Evolutionary conservation across 2,329 filamentous ascomycete genomes (phyloP), one percentile per base, ranked within the genome.

Genomic region (Hymenoscyphus repandus): DNA sequence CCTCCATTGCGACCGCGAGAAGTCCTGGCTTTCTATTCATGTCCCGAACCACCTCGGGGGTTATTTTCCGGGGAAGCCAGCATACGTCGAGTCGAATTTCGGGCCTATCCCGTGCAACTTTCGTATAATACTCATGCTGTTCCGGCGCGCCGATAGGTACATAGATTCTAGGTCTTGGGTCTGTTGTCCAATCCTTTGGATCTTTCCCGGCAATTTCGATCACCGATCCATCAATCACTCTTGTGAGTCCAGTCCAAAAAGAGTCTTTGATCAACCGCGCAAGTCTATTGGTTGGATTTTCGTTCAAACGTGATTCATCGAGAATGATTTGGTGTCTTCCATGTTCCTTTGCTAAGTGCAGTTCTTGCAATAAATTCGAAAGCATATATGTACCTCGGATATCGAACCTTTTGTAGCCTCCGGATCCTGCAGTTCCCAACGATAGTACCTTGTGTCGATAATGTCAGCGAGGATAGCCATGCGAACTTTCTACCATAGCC

Each of bases 341-440:
- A 65, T 90, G 91, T 67, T 95, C 88, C 74, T 95, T 86, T 58
- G 93, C 93, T 59, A 97, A 78, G 1, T 88, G 93, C 58, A 99
- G 79, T 71, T 99, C 93, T 70, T 99, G 93, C 37, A 97, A 77
- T 41, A 97, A 81, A 68, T 97, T 99, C 56, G 92, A 96, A 52
- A 99, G 80, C 86, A 95, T 95, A 70, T 99, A 99, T 31, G 90
- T 97, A 63, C 93, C 93, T 58, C 92, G 87, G 55, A 99, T 82
- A 66, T 97, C 91, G 69, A 92, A 90, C 57, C 84, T 83, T 64
- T 91, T 92, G 73, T 88, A 82, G 38, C 91, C 92, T 60, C 87
- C 89, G 33, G 91, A 96, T 18, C 81, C 85, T 27, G 88, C 86
- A 2, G 92, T 96, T 57, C 90, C 87, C 34, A 97, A 74, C 34